Conservation (phyloP, 495 filamentous ascomycete genomes). For the Zalerion maritima region DNA sequence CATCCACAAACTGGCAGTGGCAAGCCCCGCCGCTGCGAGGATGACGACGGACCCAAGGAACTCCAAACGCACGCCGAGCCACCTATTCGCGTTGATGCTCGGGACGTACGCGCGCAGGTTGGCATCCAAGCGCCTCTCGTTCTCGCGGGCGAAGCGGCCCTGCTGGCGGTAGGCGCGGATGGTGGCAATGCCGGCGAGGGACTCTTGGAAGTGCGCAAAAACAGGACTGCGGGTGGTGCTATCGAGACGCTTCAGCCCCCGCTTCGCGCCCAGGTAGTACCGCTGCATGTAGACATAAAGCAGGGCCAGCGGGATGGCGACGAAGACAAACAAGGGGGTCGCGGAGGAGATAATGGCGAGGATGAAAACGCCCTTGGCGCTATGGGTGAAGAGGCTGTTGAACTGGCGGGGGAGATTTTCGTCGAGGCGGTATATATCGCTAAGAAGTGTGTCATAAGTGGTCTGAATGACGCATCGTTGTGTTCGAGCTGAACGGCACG, state of each 20-base stretch:
- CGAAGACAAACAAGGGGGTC: slow-evolving; percentile 53
- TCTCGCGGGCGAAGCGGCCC: slow-evolving; percentile 18
- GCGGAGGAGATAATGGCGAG: slow-evolving; percentile 53
- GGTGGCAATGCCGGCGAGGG: slow-evolving; percentile 23
- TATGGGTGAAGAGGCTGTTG: slow-evolving; percentile 66
- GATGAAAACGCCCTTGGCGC: slow-evolving; percentile 55
- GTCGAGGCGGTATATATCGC: slow-evolving; percentile 72
- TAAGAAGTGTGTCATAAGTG: slow-evolving; percentile 22
- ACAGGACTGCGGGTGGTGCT: slow-evolving; percentile 30
- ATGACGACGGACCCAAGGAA: slow-evolving; percentile 76
- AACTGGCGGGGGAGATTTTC: slow-evolving; percentile 66
- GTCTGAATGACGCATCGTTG: too few species aligned
- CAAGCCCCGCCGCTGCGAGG: slow-evolving; percentile 52
- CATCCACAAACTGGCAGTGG: slow-evolving; percentile 37
- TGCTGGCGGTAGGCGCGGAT: slow-evolving; percentile 22
- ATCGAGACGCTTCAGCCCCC: slow-evolving; percentile 32
- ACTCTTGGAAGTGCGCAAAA: slow-evolving; percentile 29
- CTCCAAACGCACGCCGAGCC: slow-evolving; percentile 70
- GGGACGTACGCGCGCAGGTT: slow-evolving; percentile 33
- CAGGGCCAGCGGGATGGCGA: slow-evolving; percentile 52
- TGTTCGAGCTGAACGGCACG: too few species aligned
- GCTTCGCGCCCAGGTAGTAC: slow-evolving; percentile 31
- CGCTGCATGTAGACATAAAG: slow-evolving; percentile 44
- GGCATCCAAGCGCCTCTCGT: slow-evolving; percentile 32
- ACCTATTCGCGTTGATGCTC: slow-evolving; percentile 38